Base-by-base conservation (phyloP, 495 filamentous ascomycete species). In the Xylaria longipes region DNA sequence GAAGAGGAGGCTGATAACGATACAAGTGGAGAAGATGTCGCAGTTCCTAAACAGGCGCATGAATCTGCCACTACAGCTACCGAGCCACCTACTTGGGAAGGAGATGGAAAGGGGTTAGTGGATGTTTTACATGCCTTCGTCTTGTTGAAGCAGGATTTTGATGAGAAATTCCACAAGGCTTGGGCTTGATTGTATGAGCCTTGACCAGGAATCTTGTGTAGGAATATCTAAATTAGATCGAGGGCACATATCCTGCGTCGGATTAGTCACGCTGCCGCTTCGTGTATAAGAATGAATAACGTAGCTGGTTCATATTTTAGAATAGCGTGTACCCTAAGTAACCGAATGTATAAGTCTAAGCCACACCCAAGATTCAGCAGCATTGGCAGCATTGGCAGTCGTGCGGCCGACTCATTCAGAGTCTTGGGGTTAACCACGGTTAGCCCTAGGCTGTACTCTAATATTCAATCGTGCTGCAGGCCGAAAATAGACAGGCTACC, bases 81-180 rank as follows among this genome's bases (percentile, higher is more conserved):
- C 14, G 56, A 50, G 29, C n/a, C 68, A 14, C 12, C 57, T 54
- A 60, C 35, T 66, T 65, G 72, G 77, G 50, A 78, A 79, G 57
- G 73, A 71, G 73, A 78, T 62, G 81, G 82, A 50, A 78, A 82
- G 54, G 85, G 87, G 8, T 76, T 92, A 66, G 76, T 85, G 72
- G 85, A 87, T 68, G 89, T 92, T 8, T 84, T 89, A 29, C 80
- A 79, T 75, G 87, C 84, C 7, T 88, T 94, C 72, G 78, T 74
- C 58, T 78, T 81, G 79, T 76, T 94, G 72, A 85, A 84, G 72
- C 72, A 67, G 37, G 87, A 89, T 72, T 93, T 94, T 77, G 87
- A 93, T 73, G 78, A 78, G 39, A 92, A 91, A 79, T 93, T 93
- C 80, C 85, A 70, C 70, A 86, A 83, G 56, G 92, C 90, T 46